Percentiles rank a stretch among this genome's conserved stretches.
Conservation (phyloP, 345 rosid species). For the Rhizophora apiculata region DNA sequence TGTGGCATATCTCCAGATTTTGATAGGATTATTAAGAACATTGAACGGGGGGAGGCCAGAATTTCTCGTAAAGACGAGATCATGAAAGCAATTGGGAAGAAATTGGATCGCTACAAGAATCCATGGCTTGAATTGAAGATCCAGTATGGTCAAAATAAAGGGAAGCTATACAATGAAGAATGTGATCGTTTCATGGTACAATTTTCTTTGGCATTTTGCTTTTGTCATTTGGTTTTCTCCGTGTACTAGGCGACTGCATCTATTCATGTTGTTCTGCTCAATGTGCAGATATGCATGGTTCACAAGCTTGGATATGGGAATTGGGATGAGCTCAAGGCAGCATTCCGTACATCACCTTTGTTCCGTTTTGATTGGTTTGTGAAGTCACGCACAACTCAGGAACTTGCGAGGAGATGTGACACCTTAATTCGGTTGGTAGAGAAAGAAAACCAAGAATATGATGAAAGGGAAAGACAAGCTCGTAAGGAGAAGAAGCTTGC, state of each 20-base stretch:
- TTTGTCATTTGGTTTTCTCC: background rate
- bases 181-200: slow-evolving; percentile 89
- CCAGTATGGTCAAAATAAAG: slow-evolving; percentile 97
- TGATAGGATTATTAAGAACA: slow-evolving; percentile 94
- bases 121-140: slow-evolving; percentile 98
- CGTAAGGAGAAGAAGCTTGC: slow-evolving; percentile 97
- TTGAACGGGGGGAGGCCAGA: slow-evolving; percentile 95
- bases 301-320: slow-evolving; percentile 98
- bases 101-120: slow-evolving; percentile 94
- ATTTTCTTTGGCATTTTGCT: background rate
- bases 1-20: slow-evolving; percentile 47
- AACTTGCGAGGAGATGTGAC: slow-evolving; percentile 95
- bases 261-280: slow-evolving; percentile 7
- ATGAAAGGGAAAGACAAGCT: slow-evolving; percentile 96
- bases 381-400: slow-evolving; percentile 91
- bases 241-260: background rate
- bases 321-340: slow-evolving; percentile 96
- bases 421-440: slow-evolving; percentile 90
- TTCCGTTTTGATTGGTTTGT: slow-evolving; percentile 98
- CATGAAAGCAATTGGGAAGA: slow-evolving; percentile 98
- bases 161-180: slow-evolving; percentile 95
- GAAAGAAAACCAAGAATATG: slow-evolving; percentile 97
- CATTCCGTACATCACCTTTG: slow-evolving; percentile 72
- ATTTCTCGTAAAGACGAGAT: slow-evolving; percentile 95
- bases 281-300: slow-evolving; percentile 84